These are phyloP conservation scores for Saxophila tyrrhenica DNA, from an alignment of 495 filamentous ascomycete species.

Conservation along the genomic window DNA sequence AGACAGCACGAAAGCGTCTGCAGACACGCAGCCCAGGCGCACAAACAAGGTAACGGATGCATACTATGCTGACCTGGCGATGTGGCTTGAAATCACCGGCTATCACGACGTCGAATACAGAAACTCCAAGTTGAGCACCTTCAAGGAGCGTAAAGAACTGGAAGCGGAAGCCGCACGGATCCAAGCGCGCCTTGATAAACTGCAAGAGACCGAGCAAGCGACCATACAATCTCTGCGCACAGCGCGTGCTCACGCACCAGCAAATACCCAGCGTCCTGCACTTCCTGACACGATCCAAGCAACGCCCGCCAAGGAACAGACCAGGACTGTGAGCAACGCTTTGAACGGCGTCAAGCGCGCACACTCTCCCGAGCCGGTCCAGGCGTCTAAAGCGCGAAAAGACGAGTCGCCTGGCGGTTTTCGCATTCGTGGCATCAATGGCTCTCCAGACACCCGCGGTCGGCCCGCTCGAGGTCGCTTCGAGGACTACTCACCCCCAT, in stretches of 20 bases:
- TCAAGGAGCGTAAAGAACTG: constrained; percentile 34
- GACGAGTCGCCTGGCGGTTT: neutral
- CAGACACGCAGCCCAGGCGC: neutral
- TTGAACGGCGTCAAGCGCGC: constrained; percentile 7
- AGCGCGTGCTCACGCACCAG: neutral
- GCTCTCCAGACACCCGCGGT: constrained; percentile 1
- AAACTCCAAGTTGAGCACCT: constrained; percentile 33
- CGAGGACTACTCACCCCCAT: neutral
- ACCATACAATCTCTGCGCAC: constrained; percentile 9
- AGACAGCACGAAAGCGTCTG: neutral
- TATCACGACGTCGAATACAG: constrained; percentile 44
- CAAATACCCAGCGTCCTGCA: constrained; percentile 1
- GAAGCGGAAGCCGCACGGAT: constrained; percentile 26
- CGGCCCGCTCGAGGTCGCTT: neutral
- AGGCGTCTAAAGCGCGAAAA: neutral
- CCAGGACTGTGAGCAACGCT: neutral
- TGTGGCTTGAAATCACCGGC: constrained; percentile 51
- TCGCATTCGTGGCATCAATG: constrained; percentile 13
- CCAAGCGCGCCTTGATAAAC: constrained; percentile 11
- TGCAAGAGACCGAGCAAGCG: constrained; percentile 20
- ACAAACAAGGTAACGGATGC: constrained; percentile 9
- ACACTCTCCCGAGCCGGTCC: neutral
- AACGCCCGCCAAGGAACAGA: neutral
- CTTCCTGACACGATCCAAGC: constrained; percentile 1
- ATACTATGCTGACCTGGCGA: constrained; percentile 37